Evolutionary conservation across 768 basidiomycete species (phyloP), one percentile per base, ranked within the genome.

Genomic region (Tubosaeta sp.): DNA sequence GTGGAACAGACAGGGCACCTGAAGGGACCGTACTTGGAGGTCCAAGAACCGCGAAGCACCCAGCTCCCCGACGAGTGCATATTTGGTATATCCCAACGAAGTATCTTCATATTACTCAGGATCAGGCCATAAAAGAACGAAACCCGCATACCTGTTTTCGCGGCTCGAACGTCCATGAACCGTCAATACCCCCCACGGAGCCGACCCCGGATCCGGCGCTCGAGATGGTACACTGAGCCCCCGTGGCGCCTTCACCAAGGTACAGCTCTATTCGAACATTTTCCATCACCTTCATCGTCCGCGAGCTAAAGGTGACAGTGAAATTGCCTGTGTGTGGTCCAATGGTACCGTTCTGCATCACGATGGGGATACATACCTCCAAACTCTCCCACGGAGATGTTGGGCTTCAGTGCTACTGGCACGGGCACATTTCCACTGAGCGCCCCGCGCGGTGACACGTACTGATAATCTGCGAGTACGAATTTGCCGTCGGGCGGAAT

Each of bases 401-500:
- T 72, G 10, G 75, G 65, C 65, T 82, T 82, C 55, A 84, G 62
- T 27, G 73, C 54, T 58, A 82, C 72, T 17, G 82, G 76, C 33
- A 83, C 61, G 10, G 81, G 74, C n/a, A 82, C 72, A 38, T 72
- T 74, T 33, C 80, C 77, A 45, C 72, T 74, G 19, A 69, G 38
- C 50, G 58, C 54, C 44, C 52, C 50, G 17, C 64, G 57, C n/a
- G 67, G 71, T 39, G 78, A 72, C 10, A 74, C 67, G 64, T 84
- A 87, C 26, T 87, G 86, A 64, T 97, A 97, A 58, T 93, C 88
- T 63, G 86, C 80, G 17, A 97, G 75, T 8, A 79, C 79, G 71
- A 97, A 97, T 47, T 80, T 80, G 4, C 95, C 94, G 60, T 97
- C 95, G 5, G 95, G 95, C 6, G 95, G 95, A 19, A 97, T 82